phyloP scores from a whole-genome alignment of 225 moss, liverwort and hornwort genomes.

The Bryum argenteum region DNA sequence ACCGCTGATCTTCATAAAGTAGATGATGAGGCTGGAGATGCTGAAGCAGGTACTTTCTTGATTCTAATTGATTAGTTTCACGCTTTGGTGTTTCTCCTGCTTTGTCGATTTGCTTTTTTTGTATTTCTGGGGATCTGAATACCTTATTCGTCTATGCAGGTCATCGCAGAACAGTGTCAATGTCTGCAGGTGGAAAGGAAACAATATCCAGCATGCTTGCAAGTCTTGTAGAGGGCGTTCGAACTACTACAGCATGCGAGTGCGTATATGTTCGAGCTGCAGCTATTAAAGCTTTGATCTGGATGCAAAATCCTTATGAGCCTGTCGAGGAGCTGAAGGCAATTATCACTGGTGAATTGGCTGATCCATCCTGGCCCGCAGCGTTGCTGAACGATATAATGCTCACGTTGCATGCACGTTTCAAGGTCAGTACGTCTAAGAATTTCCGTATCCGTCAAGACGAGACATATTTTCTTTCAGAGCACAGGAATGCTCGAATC shows the following conservation, averaged over 20 bases:
- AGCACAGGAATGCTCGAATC: not conserved
- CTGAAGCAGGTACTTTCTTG: constrained; percentile 46
- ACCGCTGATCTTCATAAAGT: constrained; percentile 59
- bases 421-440: constrained; percentile 64
- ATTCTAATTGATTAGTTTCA: constrained; percentile 15
- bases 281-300: constrained; percentile 95
- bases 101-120: constrained; percentile 17
- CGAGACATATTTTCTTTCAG: not conserved
- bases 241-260: constrained; percentile 96
- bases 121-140: constrained; percentile 14
- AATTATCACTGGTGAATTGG: constrained; percentile 87
- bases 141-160: constrained; percentile 43
- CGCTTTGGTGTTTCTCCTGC: constrained; percentile 18
- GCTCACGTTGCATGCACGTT: constrained; percentile 93
- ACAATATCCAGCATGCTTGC: constrained; percentile 83
- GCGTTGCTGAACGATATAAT: constrained; percentile 94
- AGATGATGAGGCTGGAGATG: constrained; percentile 57
- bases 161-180: constrained; percentile 56
- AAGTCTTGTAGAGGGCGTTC: constrained; percentile 88
- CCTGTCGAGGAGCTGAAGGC: constrained; percentile 97
- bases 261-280: constrained; percentile 99
- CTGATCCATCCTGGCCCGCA: constrained; percentile 92
- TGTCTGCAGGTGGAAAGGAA: constrained; percentile 71
- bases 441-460: constrained; percentile 16
- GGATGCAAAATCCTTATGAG: constrained; percentile 98